Evolutionary conservation across 2,329 filamentous ascomycete genomes (phyloP).

Genomic region (Claviceps purpurea): DNA sequence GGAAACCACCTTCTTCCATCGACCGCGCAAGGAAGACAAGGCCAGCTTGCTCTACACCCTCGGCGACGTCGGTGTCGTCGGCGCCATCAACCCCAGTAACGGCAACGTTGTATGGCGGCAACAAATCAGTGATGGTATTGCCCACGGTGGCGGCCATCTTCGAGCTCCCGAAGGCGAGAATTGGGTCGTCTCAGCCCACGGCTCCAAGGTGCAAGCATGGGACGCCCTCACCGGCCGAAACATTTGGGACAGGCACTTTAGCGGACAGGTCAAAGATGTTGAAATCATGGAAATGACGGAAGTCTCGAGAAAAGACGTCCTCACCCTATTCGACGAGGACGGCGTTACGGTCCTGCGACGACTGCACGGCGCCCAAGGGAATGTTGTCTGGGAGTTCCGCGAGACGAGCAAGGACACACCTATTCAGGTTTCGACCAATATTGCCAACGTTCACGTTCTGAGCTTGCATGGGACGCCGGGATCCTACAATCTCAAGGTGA

Average conservation of each 20-base stretch:
- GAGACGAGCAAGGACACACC: conserved; percentile 57
- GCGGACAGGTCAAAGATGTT: conserved; percentile 49
- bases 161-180: conserved; percentile 68
- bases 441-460: conserved; percentile 61
- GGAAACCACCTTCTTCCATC: conserved; percentile 89
- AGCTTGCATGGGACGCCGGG: conserved; percentile 56
- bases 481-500: conserved; percentile 65
- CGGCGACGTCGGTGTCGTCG: conserved; percentile 70
- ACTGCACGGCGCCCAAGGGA: conserved; percentile 59
- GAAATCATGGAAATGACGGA: conserved; percentile 65
- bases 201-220: conserved; percentile 63
- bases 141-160: conserved; percentile 38
- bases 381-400: conserved; percentile 64
- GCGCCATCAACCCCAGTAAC: conserved; percentile 78
- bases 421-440: conserved; percentile 60
- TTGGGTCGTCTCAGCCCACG: conserved; percentile 61
- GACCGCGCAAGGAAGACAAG: conserved; percentile 65
- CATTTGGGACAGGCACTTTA: conserved; percentile 56
- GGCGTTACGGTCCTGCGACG: conserved; percentile 49
- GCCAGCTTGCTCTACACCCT: conserved; percentile 85
- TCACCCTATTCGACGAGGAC: conserved; percentile 53
- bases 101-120: conserved; percentile 83
- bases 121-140: conserved; percentile 40
- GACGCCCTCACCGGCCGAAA: conserved; percentile 69
- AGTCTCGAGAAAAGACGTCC: conserved; percentile 51